These are phyloP conservation scores for Lactarius tabidus DNA, from an alignment of 768 basidiomycete species.

Conservation along the genomic window DNA sequence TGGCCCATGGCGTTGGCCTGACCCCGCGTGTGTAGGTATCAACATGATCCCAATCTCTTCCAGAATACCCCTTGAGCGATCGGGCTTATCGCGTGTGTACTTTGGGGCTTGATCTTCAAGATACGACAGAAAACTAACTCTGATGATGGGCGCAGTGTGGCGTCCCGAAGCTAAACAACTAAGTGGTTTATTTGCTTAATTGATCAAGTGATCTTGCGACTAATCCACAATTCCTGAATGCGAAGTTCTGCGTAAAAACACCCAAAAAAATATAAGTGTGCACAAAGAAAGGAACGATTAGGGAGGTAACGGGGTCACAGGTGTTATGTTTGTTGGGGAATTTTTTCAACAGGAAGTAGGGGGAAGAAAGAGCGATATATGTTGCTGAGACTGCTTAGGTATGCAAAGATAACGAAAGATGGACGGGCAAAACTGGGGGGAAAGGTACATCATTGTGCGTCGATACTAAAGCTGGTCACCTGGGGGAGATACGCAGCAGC, in stretches of 20 bases:
- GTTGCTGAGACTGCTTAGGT: background rate
- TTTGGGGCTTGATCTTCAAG: background rate
- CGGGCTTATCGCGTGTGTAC: background rate
- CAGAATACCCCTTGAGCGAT: background rate
- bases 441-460: slow-evolving; percentile 31
- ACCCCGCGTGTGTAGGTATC: background rate
- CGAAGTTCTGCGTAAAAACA: background rate
- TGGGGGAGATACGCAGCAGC: slow-evolving; percentile 88
- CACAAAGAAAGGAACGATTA: background rate
- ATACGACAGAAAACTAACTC: background rate
- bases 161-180: background rate
- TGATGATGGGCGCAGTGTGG: background rate
- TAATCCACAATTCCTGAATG: background rate
- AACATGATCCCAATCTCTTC: background rate
- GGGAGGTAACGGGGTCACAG: background rate
- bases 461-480: slow-evolving; percentile 53
- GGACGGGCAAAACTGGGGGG: background rate
- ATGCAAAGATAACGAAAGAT: background rate
- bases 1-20: background rate
- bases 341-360: background rate
- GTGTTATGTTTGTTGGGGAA: background rate
- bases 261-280: background rate
- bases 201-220: background rate
- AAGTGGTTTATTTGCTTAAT: background rate
- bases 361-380: background rate